These are phyloP conservation scores for Scheffersomyces insectosa DNA, from an alignment of 1,139 yeast species.

Conservation along the genomic window DNA sequence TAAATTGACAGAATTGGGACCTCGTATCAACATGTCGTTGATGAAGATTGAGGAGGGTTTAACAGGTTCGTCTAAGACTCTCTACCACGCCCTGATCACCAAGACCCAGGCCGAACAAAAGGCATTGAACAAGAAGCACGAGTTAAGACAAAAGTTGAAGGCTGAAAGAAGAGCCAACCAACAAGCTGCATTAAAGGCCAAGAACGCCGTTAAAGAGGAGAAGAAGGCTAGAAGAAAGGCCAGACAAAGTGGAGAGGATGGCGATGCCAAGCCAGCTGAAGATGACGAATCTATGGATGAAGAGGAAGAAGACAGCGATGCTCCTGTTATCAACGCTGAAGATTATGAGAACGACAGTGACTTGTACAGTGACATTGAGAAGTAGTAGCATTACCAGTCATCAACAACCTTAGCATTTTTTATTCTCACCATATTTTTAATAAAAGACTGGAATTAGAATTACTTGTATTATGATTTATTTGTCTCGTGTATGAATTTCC, in stretches of 20 bases:
- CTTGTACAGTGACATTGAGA: conserved; percentile 45
- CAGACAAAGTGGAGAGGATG: conserved; percentile 44
- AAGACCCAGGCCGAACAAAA: conserved; percentile 64
- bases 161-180: conserved; percentile 77
- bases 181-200: conserved; percentile 73
- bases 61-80: conserved; percentile 70
- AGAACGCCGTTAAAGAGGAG: conserved; percentile 71
- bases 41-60: conserved; percentile 92
- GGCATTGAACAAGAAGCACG: conserved; percentile 68
- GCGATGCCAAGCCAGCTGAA: conserved; percentile 16
- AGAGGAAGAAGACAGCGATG: conserved; percentile 25
- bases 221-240: conserved; percentile 74
- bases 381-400: neutral
- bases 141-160: conserved; percentile 59
- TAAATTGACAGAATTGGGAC: conserved; percentile 91
- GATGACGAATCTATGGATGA: conserved; percentile 20
- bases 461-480: no score
- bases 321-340: conserved; percentile 39
- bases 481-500: no score
- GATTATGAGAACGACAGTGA: conserved; percentile 53
- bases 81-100: conserved; percentile 71
- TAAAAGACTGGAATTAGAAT: no score
- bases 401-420: no score
- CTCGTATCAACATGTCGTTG: conserved; percentile 74
- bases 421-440: no score